Percentiles rank a stretch among this genome's conserved stretches.
Conservation (phyloP, 805 yeast species). For the Pichia sporocuriosa region DNA sequence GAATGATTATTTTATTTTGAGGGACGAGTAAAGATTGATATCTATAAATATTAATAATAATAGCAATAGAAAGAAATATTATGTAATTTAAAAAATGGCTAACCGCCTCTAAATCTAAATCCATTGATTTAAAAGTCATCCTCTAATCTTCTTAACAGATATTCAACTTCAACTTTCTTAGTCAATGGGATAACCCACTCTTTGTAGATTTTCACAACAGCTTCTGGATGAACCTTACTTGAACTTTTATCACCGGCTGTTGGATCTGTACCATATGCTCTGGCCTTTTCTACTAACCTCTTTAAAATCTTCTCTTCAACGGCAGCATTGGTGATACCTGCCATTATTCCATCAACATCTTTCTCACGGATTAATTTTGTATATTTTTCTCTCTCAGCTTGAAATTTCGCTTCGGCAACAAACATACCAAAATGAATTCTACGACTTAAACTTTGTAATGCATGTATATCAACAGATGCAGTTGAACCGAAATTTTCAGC, state of each 20-base stretch:
- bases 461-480: slow-evolving; percentile 76
- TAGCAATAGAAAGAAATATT: too few species aligned
- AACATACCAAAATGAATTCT: slow-evolving; percentile 95
- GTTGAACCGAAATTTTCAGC: slow-evolving; percentile 84
- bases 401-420: slow-evolving; percentile 94
- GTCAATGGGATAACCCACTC: slow-evolving; percentile 90
- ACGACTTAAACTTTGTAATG: slow-evolving; percentile 80
- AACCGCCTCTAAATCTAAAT: too few species aligned
- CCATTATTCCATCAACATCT: slow-evolving; percentile 69
- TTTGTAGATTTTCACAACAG: slow-evolving; percentile 75
- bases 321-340: slow-evolving; percentile 75
- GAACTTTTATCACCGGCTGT: slow-evolving; percentile 60
- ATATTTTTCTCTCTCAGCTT: slow-evolving; percentile 55
- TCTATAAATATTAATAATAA: neutral
- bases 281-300: slow-evolving; percentile 74
- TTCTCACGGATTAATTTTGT: slow-evolving; percentile 54
- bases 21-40: neutral
- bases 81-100: too few species aligned
- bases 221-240: slow-evolving; percentile 75
- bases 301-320: slow-evolving; percentile 82
- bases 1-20: too few species aligned
- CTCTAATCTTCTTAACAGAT: slow-evolving; percentile 75
- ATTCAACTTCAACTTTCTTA: slow-evolving; percentile 91
- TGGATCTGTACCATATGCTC: slow-evolving; percentile 85
- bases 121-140: slow-evolving; percentile 28